Evolutionary conservation across 2,329 filamentous ascomycete species (phyloP).

Genomic region (Penicillium sp.): DNA sequence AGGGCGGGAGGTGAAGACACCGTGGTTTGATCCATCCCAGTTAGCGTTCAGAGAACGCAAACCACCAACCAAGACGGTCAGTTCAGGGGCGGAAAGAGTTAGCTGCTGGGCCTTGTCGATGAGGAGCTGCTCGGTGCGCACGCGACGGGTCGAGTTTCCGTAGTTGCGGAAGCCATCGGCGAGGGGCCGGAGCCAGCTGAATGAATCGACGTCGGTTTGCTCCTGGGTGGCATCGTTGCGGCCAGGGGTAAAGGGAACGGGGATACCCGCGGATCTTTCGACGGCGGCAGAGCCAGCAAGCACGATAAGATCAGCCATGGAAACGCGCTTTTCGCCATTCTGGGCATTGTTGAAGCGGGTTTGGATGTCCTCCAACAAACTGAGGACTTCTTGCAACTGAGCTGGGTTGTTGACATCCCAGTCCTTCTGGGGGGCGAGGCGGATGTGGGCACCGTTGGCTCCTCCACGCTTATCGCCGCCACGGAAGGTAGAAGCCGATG

Average conservation of each 20-base stretch:
- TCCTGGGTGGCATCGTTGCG: conserved; percentile 70
- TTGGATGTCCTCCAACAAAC: conserved; percentile 63
- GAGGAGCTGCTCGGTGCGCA: conserved; percentile 65
- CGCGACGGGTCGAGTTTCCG: conserved; percentile 60
- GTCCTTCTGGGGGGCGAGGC: conserved; percentile 67
- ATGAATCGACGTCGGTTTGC: conserved; percentile 66
- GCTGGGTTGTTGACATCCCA: conserved; percentile 74
- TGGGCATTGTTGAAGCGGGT: conserved; percentile 59
- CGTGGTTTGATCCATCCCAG: conserved; percentile 65
- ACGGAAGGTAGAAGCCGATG: conserved; percentile 69
- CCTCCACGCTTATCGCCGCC: conserved; percentile 77
- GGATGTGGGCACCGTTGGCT: conserved; percentile 76
- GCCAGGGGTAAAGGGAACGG: conserved; percentile 70
- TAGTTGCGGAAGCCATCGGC: conserved; percentile 82
- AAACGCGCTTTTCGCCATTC: conserved; percentile 65
- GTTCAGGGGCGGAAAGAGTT: conserved; percentile 66
- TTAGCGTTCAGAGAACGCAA: conserved; percentile 68
- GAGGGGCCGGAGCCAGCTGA: conserved; percentile 64
- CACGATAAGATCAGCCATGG: conserved; percentile 75
- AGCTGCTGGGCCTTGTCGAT: conserved; percentile 71
- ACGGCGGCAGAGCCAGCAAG: conserved; percentile 68
- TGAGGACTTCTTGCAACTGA: conserved; percentile 62
- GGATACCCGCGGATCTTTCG: conserved; percentile 66
- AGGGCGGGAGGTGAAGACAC: conserved; percentile 66
- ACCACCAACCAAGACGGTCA: conserved; percentile 70